Base-by-base conservation (phyloP, 257 asterid genomes). In the Cordia subcordata region DNA sequence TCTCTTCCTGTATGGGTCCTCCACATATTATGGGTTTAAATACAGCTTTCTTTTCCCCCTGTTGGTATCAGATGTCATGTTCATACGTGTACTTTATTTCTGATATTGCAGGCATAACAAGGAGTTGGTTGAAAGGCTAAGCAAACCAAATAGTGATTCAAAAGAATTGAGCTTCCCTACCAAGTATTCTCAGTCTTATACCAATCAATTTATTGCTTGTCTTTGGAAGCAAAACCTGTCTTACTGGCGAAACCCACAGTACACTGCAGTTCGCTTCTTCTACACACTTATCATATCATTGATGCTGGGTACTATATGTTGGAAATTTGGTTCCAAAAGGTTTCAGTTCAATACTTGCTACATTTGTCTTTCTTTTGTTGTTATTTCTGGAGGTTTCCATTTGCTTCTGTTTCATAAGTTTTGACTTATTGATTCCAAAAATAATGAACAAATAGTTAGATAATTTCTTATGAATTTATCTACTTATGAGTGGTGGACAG, bases 211-310 rank as follows among this genome's bases (percentile, higher is more conserved):
- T 58, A 61, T 72, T 55, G 77, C 99, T 33, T 92, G 99, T 71
- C 90, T 92, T 38, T 82, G 96, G 96, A 92, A 92, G 86, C 96
- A 92, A 76, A 74, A 84, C 67, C 79, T 85, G 55, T 92, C 99
- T 47, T 92, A 92, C 74, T 92, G 99, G 99, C 81, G 99, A 75
- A 92, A 88, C 74, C 99, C 99, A 55, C 95, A 86, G 62, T 92
- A 92, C 78, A 92, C 96, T 35, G 96, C 96, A 47, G 96, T 92
- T 57, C 90, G 96, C 64, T 79, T 86, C 83, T 82, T 88, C 79
- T 92, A 92, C 80, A 92, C 99, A 3, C 68, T 77, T 72, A 86
- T 86, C 55, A 88, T 88, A 68, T 84, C 99, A 15, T 71, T 91
- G 76, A 91, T 91, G 96, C 84, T 91, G 55, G 96, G 98, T 67